phyloP scores from a whole-genome alignment of 495 filamentous ascomycete species.

The Hyphodiscus hymeniophilus region DNA sequence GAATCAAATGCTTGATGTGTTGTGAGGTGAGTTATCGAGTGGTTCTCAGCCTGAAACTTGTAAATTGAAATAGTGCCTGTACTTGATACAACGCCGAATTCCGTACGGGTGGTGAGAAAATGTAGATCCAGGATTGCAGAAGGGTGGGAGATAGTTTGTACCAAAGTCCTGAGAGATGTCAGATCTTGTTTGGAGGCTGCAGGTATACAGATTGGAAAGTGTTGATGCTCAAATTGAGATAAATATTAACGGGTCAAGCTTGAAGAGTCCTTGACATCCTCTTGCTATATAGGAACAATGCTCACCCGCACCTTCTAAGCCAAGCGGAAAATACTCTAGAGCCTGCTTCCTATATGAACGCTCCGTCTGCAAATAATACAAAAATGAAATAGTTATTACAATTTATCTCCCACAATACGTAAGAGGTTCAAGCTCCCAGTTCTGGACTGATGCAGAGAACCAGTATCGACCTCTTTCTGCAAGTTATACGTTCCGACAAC shows the following conservation, averaged over 20 bases:
- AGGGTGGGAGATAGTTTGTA: conserved; percentile 1
- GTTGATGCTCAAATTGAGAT: no score
- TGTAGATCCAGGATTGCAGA: conserved; percentile 65
- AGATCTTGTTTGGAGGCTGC: no score
- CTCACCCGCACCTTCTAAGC: no score
- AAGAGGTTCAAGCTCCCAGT: conserved; percentile 68
- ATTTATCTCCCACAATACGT: conserved; percentile 34
- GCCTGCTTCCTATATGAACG: no score
- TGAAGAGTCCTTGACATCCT: no score
- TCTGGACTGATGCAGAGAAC: conserved; percentile 28
- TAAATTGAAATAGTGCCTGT: conserved; percentile 62
- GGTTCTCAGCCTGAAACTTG: conserved; percentile 26
- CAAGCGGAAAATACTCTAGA: no score
- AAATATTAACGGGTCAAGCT: no score
- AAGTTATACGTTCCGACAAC: conserved; percentile 84
- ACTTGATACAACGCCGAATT: conserved; percentile 38
- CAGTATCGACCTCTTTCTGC: conserved; percentile 37
- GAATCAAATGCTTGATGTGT: conserved; percentile 23
- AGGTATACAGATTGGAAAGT: neutral
- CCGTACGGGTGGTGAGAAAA: conserved; percentile 56
- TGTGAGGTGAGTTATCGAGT: neutral
- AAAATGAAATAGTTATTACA: conserved; percentile 38
- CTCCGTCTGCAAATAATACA: neutral
- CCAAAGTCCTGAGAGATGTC: neutral
- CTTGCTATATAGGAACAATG: no score